Evolutionary conservation across 2,329 filamentous ascomycete species (phyloP).

Genomic region (Aspergillus spinulosporus): DNA sequence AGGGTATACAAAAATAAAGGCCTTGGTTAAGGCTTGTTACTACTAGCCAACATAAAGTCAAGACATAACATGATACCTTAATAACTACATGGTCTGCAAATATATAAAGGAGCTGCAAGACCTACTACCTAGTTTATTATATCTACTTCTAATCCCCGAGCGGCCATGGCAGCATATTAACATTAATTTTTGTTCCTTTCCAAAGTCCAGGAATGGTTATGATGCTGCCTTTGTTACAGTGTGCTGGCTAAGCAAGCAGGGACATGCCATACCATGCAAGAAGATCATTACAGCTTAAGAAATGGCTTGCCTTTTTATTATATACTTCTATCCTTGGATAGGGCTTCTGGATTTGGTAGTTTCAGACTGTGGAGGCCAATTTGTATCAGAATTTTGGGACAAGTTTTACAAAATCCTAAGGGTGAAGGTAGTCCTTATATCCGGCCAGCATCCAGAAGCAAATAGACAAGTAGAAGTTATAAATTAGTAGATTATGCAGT

Average conservation of each 20-base stretch:
- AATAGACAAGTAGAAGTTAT: not conserved
- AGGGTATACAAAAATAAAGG: not conserved
- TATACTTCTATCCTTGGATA: not conserved
- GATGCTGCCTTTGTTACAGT: not conserved
- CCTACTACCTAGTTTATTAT: not conserved
- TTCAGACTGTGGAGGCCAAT: not conserved
- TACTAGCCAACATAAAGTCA: not conserved
- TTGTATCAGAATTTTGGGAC: not conserved
- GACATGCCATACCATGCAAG: not conserved
- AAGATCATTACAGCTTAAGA: not conserved
- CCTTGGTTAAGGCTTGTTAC: not conserved
- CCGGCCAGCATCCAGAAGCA: no score
- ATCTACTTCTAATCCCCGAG: not conserved
- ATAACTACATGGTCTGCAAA: not conserved
- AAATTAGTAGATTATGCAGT: not conserved
- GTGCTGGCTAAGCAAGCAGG: not conserved
- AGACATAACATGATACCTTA: not conserved
- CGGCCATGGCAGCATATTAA: not conserved
- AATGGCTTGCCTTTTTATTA: not conserved
- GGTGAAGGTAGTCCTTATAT: no score
- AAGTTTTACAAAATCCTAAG: not conserved
- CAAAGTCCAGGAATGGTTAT: not conserved
- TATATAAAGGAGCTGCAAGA: not conserved
- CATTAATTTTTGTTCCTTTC: not conserved
- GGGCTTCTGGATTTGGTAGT: not conserved